Base-by-base conservation (phyloP, 148 eudicot species). In the Hydrangea macrophylla region DNA sequence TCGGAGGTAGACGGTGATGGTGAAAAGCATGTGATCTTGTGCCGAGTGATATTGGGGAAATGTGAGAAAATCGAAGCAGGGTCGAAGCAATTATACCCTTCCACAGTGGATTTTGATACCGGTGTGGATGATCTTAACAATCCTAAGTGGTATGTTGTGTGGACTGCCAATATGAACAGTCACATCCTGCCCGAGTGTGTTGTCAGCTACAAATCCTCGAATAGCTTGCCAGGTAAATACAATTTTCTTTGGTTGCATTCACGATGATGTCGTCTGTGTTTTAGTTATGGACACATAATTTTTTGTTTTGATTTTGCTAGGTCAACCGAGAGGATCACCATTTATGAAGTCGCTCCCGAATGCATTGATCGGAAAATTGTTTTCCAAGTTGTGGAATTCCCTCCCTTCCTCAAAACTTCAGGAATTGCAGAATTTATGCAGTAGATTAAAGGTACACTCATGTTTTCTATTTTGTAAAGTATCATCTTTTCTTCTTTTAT, bases 161-260 rank as follows among this genome's bases (percentile, higher is more conserved):
- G 96, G 96, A 53, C 60, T 24, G 60, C 76, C 23, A 85, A 81
- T 63, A 87, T 87, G 96, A 87, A 83, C 62, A 85, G 85, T 5
- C 86, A 79, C 68, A 86, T 89, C 63, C 76, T 85, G 33, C 96
- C 96, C 0, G 86, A 83, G 62, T 84, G 77, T 40, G 78, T 88
- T 27, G 79, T 88, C 31, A 88, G 87, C 78, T 86, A 78, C 79
- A 82, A 72, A 62, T 68, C 80, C 64, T 69, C 81, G n/a, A 24
- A 45, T 55, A 4, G 24, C 59, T 36, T 30, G n/a, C 60, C 62
- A 70, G 92, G 92, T 88, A 73, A 23, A 12, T 0, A n/a, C 39
- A 17, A 36, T 55, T 18, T 30, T 32, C 17, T 30, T 23, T 71
- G 53, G 18, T n/a, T 24, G 61, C 24, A 26, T 33, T 44, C 32